Percentiles rank a stretch among this genome's conserved stretches.
Conservation (phyloP, 2,329 filamentous ascomycete genomes). For the Volutella citrinella region DNA sequence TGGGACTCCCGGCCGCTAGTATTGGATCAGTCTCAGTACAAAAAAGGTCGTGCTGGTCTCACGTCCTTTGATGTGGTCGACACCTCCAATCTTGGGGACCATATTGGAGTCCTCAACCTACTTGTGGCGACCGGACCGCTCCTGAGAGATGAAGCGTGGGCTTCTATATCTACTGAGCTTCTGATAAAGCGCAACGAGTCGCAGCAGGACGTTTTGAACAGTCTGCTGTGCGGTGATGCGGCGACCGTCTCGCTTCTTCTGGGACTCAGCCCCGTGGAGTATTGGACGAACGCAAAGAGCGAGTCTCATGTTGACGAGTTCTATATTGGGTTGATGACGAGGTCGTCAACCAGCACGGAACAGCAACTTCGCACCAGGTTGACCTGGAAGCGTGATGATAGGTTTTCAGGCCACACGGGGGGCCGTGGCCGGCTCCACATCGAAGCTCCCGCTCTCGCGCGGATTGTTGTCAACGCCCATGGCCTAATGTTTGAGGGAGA, state of each 20-base stretch:
- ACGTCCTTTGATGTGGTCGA: constrained; percentile 54
- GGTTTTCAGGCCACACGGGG: constrained; percentile 23
- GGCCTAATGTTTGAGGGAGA: constrained; percentile 43
- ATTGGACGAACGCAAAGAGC: constrained; percentile 47
- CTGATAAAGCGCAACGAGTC: constrained; percentile 31
- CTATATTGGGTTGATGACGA: constrained; percentile 22
- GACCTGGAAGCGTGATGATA: constrained; percentile 34
- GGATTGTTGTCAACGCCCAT: constrained; percentile 40
- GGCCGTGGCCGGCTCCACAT: constrained; percentile 28
- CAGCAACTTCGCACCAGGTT: constrained; percentile 28
- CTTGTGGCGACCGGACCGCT: constrained; percentile 44
- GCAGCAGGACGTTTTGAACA: constrained; percentile 31
- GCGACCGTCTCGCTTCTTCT: constrained; percentile 47
- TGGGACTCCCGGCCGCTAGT: constrained; percentile 36
- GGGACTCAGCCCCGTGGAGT: constrained; percentile 47
- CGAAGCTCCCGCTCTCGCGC: constrained; percentile 35
- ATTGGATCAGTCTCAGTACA: constrained; percentile 43
- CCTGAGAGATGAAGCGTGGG: constrained; percentile 39
- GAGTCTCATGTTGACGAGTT: constrained; percentile 39
- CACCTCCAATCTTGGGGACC: constrained; percentile 43
- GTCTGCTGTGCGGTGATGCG: constrained; percentile 45
- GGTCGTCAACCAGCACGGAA: constrained; percentile 8
- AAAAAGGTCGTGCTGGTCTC: constrained; percentile 31
- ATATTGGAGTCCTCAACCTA: constrained; percentile 36
- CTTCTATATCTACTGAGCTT: constrained; percentile 48